A percentile compares a stretch with the other conserved stretches of the same genome.
Conservation (phyloP, 345 rosid genomes). For the Rhodomyrtus tomentosa region DNA sequence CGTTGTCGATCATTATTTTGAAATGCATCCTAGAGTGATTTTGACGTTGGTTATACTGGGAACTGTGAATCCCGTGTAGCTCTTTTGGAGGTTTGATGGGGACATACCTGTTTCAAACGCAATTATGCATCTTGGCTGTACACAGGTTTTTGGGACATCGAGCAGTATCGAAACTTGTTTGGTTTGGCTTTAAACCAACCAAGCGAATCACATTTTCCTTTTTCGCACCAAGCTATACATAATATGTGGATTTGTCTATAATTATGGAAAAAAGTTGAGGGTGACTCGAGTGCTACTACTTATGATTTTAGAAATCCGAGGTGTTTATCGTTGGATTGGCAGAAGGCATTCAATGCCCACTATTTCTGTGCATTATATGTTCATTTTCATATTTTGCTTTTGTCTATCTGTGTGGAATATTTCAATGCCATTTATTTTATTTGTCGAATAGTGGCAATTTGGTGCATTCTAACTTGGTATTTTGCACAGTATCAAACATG, state of each 20-base stretch:
- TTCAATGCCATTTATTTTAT: neutral
- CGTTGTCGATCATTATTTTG: neutral
- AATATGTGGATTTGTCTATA: neutral
- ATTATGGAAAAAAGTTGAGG: neutral
- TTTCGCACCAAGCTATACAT: neutral
- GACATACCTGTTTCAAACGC: neutral
- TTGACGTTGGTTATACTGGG: neutral
- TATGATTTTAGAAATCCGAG: neutral
- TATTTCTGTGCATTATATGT: neutral
- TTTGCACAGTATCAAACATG: conserved; percentile 72
- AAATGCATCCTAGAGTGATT: neutral
- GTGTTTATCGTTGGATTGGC: neutral
- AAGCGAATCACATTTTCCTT: neutral
- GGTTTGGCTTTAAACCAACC: neutral
- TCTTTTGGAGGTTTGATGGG: neutral
- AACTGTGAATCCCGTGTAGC: neutral
- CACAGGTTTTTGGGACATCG: neutral
- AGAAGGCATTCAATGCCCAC: neutral
- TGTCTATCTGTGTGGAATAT: neutral
- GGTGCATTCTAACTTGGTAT: conserved; percentile 1
- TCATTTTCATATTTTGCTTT: neutral
- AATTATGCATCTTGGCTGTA: neutral
- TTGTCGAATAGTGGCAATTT: neutral
- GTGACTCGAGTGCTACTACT: neutral
- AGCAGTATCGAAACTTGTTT: neutral